These are phyloP conservation scores for Phytophthora multivora DNA, from an alignment of 352 stramenopile species.

Conservation along the genomic window DNA sequence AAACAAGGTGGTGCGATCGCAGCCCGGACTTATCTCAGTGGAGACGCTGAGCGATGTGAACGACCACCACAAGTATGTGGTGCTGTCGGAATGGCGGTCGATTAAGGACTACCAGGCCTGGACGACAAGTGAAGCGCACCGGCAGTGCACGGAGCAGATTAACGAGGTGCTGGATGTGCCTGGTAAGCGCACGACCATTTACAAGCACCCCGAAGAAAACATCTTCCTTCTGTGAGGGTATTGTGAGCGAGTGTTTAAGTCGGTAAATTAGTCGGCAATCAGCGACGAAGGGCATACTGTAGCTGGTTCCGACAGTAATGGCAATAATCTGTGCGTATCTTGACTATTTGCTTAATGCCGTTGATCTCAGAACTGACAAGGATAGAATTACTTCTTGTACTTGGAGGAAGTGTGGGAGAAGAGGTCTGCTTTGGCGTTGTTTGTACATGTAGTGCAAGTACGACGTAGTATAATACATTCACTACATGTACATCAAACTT, in stretches of 20 bases:
- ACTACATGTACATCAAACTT: too few species aligned
- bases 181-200: conserved; percentile 87
- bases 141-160: conserved; percentile 83
- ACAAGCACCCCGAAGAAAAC: conserved; percentile 77
- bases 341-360: conserved; percentile 9
- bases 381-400: too few species aligned
- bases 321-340: conserved; percentile 21
- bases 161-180: conserved; percentile 87
- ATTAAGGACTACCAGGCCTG: conserved; percentile 82
- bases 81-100: conserved; percentile 87
- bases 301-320: conserved; percentile 9
- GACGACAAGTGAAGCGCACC: conserved; percentile 78
- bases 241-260: conserved; percentile 3
- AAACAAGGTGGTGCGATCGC: conserved; percentile 70
- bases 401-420: too few species aligned
- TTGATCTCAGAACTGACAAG: background rate
- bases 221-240: conserved; percentile 79
- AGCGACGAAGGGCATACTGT: background rate
- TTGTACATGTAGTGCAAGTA: too few species aligned
- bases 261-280: conserved; percentile 18
- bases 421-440: too few species aligned
- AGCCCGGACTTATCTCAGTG: conserved; percentile 79
- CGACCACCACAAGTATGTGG: conserved; percentile 89
- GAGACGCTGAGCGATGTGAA: conserved; percentile 84
- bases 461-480: too few species aligned